A percentile compares a stretch with the other conserved stretches of the same genome.
These are phyloP conservation scores for Blastobotrys apis DNA, from an alignment of 1,139 yeast species.

Conservation along the genomic window DNA sequence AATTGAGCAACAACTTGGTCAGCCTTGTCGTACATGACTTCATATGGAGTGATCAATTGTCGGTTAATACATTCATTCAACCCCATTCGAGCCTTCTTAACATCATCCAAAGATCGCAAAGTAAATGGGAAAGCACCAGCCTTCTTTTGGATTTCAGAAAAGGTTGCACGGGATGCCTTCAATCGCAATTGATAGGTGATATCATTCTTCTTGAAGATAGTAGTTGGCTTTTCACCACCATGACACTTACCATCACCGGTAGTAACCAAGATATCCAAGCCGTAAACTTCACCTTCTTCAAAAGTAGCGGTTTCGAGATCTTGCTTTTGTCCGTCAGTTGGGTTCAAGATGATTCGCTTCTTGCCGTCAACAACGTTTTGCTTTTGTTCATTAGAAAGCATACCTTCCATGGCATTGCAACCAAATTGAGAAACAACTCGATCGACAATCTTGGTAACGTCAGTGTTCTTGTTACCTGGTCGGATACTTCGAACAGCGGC, in stretches of 20 bases:
- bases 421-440: conserved; percentile 60
- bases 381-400: conserved; percentile 71
- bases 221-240: conserved; percentile 57
- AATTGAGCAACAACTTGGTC: conserved; percentile 67
- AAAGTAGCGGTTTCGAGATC: conserved; percentile 63
- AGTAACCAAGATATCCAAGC: conserved; percentile 66
- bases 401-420: conserved; percentile 65
- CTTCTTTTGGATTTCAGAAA: conserved; percentile 62
- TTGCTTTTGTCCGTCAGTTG: conserved; percentile 60
- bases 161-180: conserved; percentile 65
- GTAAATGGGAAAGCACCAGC: conserved; percentile 71
- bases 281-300: conserved; percentile 75
- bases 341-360: conserved; percentile 74
- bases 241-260: conserved; percentile 69
- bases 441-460: conserved; percentile 65
- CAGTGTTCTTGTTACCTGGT: conserved; percentile 72
- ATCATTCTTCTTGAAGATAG: conserved; percentile 71
- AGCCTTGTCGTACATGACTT: conserved; percentile 64
- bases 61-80: conserved; percentile 71
- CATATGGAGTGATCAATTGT: conserved; percentile 64
- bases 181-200: conserved; percentile 64
- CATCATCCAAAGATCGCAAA: conserved; percentile 61
- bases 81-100: conserved; percentile 71
- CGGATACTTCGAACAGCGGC: conserved; percentile 70
- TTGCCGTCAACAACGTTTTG: conserved; percentile 69